Evolutionary conservation across 2,329 filamentous ascomycete genomes (phyloP).

Genomic region (Fusarium setosum): DNA sequence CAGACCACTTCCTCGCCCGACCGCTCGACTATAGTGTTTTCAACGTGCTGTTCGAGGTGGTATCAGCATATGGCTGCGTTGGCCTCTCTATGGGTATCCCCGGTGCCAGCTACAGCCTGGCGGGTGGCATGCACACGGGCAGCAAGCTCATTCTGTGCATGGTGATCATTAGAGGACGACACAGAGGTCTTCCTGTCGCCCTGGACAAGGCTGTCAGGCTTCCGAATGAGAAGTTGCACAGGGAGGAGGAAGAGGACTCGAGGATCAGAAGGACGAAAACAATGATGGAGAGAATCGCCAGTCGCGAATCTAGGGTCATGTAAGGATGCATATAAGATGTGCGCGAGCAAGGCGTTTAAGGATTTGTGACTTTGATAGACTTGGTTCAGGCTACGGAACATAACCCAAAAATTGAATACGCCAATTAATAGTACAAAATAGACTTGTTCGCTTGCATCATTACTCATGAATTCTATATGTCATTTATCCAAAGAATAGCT

Average conservation of each 20-base stretch:
- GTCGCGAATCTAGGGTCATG: slow-evolving; percentile 34
- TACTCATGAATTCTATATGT: slow-evolving; percentile 8
- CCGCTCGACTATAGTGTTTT: slow-evolving; percentile 67
- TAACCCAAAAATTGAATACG: slow-evolving; percentile 4
- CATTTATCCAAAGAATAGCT: slow-evolving; percentile 61
- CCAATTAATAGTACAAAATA: slow-evolving; percentile 12
- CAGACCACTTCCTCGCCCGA: slow-evolving; percentile 61
- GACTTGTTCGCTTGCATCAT: slow-evolving; percentile 3
- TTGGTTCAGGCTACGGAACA: slow-evolving; percentile 6
- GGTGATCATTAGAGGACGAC: slow-evolving; percentile 67
- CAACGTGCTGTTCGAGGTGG: slow-evolving; percentile 69
- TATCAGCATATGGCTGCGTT: slow-evolving; percentile 70
- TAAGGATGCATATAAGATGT: slow-evolving; percentile 6
- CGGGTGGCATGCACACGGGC: slow-evolving; percentile 62
- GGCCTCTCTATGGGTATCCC: slow-evolving; percentile 69
- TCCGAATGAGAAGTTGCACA: slow-evolving; percentile 48
- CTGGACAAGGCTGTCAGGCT: slow-evolving; percentile 64
- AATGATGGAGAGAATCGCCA: slow-evolving; percentile 40
- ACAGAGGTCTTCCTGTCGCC: slow-evolving; percentile 67
- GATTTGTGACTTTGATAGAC: slow-evolving; percentile 15
- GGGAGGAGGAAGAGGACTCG: slow-evolving; percentile 47
- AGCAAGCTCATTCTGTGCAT: slow-evolving; percentile 69
- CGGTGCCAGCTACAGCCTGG: slow-evolving; percentile 64
- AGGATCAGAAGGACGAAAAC: slow-evolving; percentile 44
- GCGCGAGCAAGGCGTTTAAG: slow-evolving; percentile 26